Percentiles rank a stretch among this genome's conserved stretches.
Conservation (phyloP, 768 basidiomycete species). For the Pisolithus albus region DNA sequence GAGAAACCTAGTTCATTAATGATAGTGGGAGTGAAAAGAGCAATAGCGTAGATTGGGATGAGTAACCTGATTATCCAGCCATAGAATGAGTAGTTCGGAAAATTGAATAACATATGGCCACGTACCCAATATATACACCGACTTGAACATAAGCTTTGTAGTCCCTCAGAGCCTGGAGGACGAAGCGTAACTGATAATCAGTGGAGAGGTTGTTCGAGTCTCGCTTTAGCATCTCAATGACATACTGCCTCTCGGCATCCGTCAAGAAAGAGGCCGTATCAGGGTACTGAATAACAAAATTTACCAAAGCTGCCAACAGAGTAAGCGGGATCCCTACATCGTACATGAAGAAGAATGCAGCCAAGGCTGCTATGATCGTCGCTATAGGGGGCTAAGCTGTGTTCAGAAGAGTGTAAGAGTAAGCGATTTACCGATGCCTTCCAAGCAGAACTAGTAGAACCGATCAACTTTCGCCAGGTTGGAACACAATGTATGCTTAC, state of each 20-base stretch:
- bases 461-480: conserved; percentile 4
- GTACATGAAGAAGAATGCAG: conserved; percentile 44
- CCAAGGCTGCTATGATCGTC: conserved; percentile 14
- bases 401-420: not conserved
- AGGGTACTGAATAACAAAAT: conserved; percentile 35
- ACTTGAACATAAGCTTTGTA: conserved; percentile 34
- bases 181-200: conserved; percentile 38
- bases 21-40: conserved; percentile 47
- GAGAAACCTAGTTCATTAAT: conserved; percentile 45
- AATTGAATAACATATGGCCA: conserved; percentile 1
- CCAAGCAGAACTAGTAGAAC: conserved; percentile 23
- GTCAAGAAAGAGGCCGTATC: conserved; percentile 53
- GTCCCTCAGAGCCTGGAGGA: conserved; percentile 43
- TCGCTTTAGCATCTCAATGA: conserved; percentile 37
- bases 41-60: conserved; percentile 41
- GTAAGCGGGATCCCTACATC: conserved; percentile 32
- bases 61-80: conserved; percentile 27
- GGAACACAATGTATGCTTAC: conserved; percentile 14
- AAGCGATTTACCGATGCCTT: conserved; percentile 19
- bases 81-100: not conserved
- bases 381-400: conserved; percentile 7
- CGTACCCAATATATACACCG: conserved; percentile 37
- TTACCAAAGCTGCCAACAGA: not conserved
- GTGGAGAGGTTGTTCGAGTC: conserved; percentile 41
- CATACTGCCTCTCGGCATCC: conserved; percentile 33